A percentile compares a stretch with the other conserved stretches of the same genome.
These are phyloP conservation scores for Beauveria pseudobassiana DNA, from an alignment of 2,329 filamentous ascomycete genomes.

Conservation along the genomic window DNA sequence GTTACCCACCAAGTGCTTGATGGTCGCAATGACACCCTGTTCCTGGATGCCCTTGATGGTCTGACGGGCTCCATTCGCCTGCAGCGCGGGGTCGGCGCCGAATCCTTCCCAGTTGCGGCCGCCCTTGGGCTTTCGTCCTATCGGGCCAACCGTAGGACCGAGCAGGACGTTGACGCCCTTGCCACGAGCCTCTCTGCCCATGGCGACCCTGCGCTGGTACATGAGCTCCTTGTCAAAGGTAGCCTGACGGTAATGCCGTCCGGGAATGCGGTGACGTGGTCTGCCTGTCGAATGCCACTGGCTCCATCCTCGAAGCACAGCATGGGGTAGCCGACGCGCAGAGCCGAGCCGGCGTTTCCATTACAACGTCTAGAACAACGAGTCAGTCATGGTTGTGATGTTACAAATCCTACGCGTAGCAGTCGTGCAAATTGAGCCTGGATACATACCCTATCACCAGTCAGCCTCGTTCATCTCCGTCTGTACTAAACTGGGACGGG, in stretches of 20 bases:
- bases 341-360: slow-evolving; percentile 67
- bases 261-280: slow-evolving; percentile 70
- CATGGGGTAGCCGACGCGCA: slow-evolving; percentile 62
- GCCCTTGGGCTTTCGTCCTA: slow-evolving; percentile 64
- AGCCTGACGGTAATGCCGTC: slow-evolving; percentile 70
- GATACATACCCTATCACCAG: neutral
- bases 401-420: too few species aligned
- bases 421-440: too few species aligned
- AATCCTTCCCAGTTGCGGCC: slow-evolving; percentile 74
- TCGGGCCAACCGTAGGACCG: slow-evolving; percentile 61
- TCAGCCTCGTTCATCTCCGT: neutral
- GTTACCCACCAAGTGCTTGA: slow-evolving; percentile 49
- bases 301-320: slow-evolving; percentile 67
- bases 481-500: neutral
- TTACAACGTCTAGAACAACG: slow-evolving; percentile 49
- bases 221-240: slow-evolving; percentile 69
- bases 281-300: slow-evolving; percentile 63
- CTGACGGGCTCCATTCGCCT: slow-evolving; percentile 68
- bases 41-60: slow-evolving; percentile 67
- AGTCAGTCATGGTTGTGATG: neutral
- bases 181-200: slow-evolving; percentile 64
- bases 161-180: slow-evolving; percentile 68
- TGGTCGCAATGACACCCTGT: slow-evolving; percentile 48
- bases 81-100: slow-evolving; percentile 61
- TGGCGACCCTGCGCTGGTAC: slow-evolving; percentile 57